These are phyloP conservation scores for Penicillium sp. DNA, from an alignment of 2,329 filamentous ascomycete species.

Conservation along the genomic window DNA sequence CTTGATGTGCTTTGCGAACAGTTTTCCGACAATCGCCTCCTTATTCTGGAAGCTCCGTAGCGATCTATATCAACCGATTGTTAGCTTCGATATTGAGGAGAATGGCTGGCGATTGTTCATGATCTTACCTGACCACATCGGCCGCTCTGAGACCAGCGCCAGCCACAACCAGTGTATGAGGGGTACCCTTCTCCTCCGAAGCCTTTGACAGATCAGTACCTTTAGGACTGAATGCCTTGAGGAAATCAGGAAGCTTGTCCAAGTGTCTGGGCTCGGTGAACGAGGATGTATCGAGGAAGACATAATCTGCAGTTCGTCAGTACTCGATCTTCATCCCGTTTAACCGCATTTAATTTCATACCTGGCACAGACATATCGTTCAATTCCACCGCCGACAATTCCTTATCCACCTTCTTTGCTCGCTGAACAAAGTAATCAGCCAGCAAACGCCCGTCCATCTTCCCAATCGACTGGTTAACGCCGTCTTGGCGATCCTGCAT, in stretches of 20 bases:
- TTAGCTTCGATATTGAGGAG: conserved; percentile 4
- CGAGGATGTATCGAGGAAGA: conserved; percentile 75
- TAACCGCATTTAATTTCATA: conserved; percentile 40
- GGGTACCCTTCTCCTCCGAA: conserved; percentile 66
- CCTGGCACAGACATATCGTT: conserved; percentile 78
- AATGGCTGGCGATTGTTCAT: neutral
- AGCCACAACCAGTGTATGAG: conserved; percentile 87
- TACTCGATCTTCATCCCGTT: neutral
- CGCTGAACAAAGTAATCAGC: conserved; percentile 83
- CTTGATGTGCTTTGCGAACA: conserved; percentile 99
- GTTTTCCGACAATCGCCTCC: conserved; percentile 75
- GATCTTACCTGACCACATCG: conserved; percentile 69
- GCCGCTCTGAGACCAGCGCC: conserved; percentile 81
- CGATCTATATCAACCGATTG: conserved; percentile 47
- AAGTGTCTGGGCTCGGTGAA: conserved; percentile 67
- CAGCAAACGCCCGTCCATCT: conserved; percentile 78
- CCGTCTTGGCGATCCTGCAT: conserved; percentile 63
- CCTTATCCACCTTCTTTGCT: conserved; percentile 72
- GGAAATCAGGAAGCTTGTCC: conserved; percentile 72
- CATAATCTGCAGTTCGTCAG: conserved; percentile 54
- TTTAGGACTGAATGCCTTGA: conserved; percentile 62
- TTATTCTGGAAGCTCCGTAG: conserved; percentile 78
- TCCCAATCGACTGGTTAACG: conserved; percentile 75
- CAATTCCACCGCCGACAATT: conserved; percentile 79
- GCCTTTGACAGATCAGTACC: conserved; percentile 61